Percentiles rank a stretch among this genome's conserved stretches.
These are phyloP conservation scores for Letharia lupina DNA, from an alignment of 495 filamentous ascomycete genomes.

Conservation along the genomic window DNA sequence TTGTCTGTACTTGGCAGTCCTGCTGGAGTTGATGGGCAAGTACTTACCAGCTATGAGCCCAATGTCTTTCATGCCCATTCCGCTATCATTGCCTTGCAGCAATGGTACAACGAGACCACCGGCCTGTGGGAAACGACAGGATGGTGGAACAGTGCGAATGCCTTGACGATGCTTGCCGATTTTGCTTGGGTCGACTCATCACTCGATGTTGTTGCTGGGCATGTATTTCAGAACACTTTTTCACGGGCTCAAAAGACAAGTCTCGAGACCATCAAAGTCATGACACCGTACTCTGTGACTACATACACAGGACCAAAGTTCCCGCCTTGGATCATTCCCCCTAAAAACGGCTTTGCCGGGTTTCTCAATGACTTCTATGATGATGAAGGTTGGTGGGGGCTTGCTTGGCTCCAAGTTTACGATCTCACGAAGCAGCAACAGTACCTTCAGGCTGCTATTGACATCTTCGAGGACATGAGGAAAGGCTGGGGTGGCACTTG, in stretches of 20 bases:
- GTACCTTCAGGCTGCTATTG: slow-evolving; percentile 49
- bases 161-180: slow-evolving; percentile 54
- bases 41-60: background rate
- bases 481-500: slow-evolving; percentile 46
- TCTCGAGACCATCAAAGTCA: slow-evolving; percentile 22
- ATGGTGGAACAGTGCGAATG: slow-evolving; percentile 75
- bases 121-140: slow-evolving; percentile 59
- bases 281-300: slow-evolving; percentile 11
- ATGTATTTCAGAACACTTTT: slow-evolving; percentile 33
- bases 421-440: slow-evolving; percentile 47
- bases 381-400: slow-evolving; percentile 67
- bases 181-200: slow-evolving; percentile 42
- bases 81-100: slow-evolving; percentile 46
- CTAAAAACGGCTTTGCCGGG: slow-evolving; percentile 33
- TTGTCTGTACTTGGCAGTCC: background rate
- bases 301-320: slow-evolving; percentile 27
- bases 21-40: background rate
- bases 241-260: slow-evolving; percentile 30
- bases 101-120: slow-evolving; percentile 52
- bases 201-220: slow-evolving; percentile 8
- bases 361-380: slow-evolving; percentile 61
- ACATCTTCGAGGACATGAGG: slow-evolving; percentile 54
- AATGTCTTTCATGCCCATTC: slow-evolving; percentile 33
- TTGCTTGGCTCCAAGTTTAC: slow-evolving; percentile 57
- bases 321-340: slow-evolving; percentile 14